Percentiles rank a stretch among this genome's conserved stretches.
Conservation (phyloP, 2,329 filamentous ascomycete species). For the Cercospora sp. region DNA sequence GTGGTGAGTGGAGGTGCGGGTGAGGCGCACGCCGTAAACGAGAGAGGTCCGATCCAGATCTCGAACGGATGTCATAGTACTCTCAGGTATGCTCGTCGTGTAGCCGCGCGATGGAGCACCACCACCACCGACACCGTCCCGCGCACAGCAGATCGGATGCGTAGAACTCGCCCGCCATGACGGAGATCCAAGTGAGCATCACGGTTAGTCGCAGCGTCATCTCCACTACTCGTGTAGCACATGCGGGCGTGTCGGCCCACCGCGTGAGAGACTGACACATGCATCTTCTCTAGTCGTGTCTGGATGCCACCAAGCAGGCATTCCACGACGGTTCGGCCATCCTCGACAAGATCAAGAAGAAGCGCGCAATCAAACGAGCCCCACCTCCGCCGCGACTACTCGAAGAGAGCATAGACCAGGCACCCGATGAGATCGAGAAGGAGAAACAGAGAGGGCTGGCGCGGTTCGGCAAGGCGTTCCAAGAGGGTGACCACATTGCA, state of each 20-base stretch:
- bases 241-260: neutral
- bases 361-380: conserved; percentile 33
- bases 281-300: conserved; percentile 27
- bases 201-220: conserved; percentile 19
- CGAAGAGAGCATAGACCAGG: conserved; percentile 36
- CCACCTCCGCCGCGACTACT: conserved; percentile 35
- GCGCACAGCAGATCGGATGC: neutral
- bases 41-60: conserved; percentile 1
- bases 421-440: conserved; percentile 37
- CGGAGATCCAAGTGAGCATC: conserved; percentile 23
- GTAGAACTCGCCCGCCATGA: conserved; percentile 16
- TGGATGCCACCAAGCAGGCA: conserved; percentile 31
- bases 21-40: neutral
- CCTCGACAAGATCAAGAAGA: conserved; percentile 37
- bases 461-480: conserved; percentile 36
- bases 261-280: conserved; percentile 11
- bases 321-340: conserved; percentile 36
- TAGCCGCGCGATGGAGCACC: neutral
- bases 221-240: conserved; percentile 5
- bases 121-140: neutral
- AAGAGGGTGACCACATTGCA: conserved; percentile 36
- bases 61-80: neutral
- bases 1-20: neutral
- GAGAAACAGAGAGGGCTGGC: conserved; percentile 36
- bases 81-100: neutral